Base-by-base conservation (phyloP, 441 rosid genomes). In the Rhodomyrtus psidioides region DNA sequence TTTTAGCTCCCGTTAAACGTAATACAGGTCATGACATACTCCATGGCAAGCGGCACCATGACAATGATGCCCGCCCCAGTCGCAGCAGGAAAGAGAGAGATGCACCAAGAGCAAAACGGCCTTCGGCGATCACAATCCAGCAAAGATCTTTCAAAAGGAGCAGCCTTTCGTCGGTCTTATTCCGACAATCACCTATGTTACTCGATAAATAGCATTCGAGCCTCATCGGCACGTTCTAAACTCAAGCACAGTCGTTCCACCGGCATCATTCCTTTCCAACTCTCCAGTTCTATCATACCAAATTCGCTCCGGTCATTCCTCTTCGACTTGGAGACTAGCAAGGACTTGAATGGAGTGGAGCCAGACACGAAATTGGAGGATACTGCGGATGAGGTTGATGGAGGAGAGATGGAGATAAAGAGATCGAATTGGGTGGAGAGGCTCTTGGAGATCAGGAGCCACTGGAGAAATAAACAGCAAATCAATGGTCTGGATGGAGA, bases 361-460 rank as follows among this genome's bases (percentile, higher is more conserved):
- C 89, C 82, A 28, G 90, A 90, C 81, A 87, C 55, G 86, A 53
- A 59, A n/a, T 85, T 60, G 15, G 81, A 55, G 34, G 55, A 84
- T 51, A 28, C 79, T 12, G 54, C 24, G 23, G 94, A 90, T 57
- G 86, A 51, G 26, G 55, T 49, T n/a, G 90, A 83, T 7, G 92
- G 87, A 83, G 89, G 87, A 24, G 81, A 83, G 87, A 90, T 57
- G 53, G 42, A 90, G 83, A 87, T 88, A 23, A 91, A 89, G 84
- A 95, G 94, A 88, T 90, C 90, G 16, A 94, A 95, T 84, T 96
- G 99, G 99, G 89, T 96, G 62, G 93, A 90, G 85, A 94, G 94
- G 89, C 86, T 96, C 49, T 81, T 92, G 84, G 94, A 96, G 89
- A 91, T 95, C 57, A 91, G 94, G 81, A 90, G 91, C 82, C 92